Evolutionary conservation across 1,284 basidiomycete genomes (phyloP).

Genomic region (Cryptococcus wingfieldii): DNA sequence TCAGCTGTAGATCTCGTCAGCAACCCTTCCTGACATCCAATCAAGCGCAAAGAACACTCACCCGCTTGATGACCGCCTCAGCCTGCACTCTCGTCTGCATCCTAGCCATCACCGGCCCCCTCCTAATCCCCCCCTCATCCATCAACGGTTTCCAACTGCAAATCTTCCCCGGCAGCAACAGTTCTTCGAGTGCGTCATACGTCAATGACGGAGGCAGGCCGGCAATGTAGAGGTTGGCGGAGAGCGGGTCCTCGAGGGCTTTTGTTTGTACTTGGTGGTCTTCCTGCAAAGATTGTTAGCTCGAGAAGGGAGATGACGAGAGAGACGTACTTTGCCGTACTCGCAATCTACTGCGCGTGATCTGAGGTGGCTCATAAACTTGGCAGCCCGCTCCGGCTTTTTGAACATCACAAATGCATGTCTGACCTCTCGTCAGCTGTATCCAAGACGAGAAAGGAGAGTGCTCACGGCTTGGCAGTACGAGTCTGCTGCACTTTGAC

Average conservation of each 20-base stretch:
- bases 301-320: neutral
- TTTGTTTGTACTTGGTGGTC: conserved; percentile 37
- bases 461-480: conserved; percentile 12
- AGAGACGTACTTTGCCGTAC: conserved; percentile 23
- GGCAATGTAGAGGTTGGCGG: conserved; percentile 39
- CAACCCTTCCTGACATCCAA: neutral
- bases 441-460: neutral
- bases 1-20: conserved; percentile 17
- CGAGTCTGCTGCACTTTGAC: conserved; percentile 17
- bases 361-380: conserved; percentile 24
- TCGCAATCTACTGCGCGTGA: conserved; percentile 18
- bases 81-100: conserved; percentile 35
- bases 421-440: conserved; percentile 4
- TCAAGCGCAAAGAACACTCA: conserved; percentile 9
- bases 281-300: conserved; percentile 19
- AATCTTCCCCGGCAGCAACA: conserved; percentile 27
- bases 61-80: conserved; percentile 30
- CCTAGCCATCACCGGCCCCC: conserved; percentile 34
- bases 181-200: conserved; percentile 21
- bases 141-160: conserved; percentile 31
- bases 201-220: conserved; percentile 29
- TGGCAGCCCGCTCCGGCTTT: conserved; percentile 16
- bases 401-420: conserved; percentile 38
- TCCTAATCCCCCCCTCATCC: conserved; percentile 28
- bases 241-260: conserved; percentile 35